phyloP scores from a whole-genome alignment of 371 early-diverging fungal genomes.

The Rhizopus sp. region DNA sequence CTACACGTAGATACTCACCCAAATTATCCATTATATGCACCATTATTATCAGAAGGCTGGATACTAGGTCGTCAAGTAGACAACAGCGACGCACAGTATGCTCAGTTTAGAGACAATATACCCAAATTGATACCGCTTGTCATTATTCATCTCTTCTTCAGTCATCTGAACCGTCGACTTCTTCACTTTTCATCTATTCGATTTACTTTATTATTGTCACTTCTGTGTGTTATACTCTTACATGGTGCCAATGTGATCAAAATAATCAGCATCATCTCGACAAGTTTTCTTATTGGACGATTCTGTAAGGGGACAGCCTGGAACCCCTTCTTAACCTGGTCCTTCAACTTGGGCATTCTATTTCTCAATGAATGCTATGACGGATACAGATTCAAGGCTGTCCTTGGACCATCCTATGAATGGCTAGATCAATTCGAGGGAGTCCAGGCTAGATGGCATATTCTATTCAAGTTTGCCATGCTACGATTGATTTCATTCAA shows the following conservation, averaged over 20 bases:
- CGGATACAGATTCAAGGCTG: slow-evolving; percentile 68
- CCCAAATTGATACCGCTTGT: slow-evolving; percentile 61
- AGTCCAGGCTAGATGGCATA: slow-evolving; percentile 78
- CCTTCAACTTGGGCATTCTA: slow-evolving; percentile 72
- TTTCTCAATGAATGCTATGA: slow-evolving; percentile 73
- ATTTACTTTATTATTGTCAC: slow-evolving; percentile 60
- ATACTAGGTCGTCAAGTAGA: slow-evolving; percentile 68
- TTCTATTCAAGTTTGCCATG: slow-evolving; percentile 88
- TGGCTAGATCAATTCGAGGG: slow-evolving; percentile 63
- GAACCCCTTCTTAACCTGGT: slow-evolving; percentile 77
- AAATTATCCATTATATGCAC: slow-evolving; percentile 57
- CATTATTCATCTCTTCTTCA: slow-evolving; percentile 47
- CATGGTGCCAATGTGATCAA: slow-evolving; percentile 68
- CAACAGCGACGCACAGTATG: slow-evolving; percentile 86
- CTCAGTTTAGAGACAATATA: slow-evolving; percentile 76
- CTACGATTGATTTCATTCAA: slow-evolving; percentile 89
- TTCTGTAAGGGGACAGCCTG: slow-evolving; percentile 48
- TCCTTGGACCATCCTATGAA: slow-evolving; percentile 55
- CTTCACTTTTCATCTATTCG: slow-evolving; percentile 28
- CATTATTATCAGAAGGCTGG: slow-evolving; percentile 69
- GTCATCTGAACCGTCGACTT: slow-evolving; percentile 40
- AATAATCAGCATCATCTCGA: slow-evolving; percentile 59
- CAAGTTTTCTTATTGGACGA: slow-evolving; percentile 69
- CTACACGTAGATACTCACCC: slow-evolving; percentile 55
- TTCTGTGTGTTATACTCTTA: slow-evolving; percentile 58